These are phyloP conservation scores for Talaromyces pinophilus DNA, from an alignment of 2,329 filamentous ascomycete species.

Conservation along the genomic window DNA sequence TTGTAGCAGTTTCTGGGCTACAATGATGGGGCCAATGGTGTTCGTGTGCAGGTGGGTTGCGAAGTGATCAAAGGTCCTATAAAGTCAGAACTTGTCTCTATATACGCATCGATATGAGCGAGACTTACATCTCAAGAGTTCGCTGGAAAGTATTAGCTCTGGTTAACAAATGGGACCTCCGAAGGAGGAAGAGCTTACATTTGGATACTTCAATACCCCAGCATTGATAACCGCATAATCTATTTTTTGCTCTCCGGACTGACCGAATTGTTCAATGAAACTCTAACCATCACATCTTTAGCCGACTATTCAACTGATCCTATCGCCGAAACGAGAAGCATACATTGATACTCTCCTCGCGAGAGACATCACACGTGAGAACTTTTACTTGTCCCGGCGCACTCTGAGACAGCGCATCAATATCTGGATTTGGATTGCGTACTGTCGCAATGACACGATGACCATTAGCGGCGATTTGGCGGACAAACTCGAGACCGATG, in stretches of 20 bases:
- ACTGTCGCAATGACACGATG: constrained; percentile 56
- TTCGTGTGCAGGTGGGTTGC: constrained; percentile 59
- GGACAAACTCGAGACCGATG: constrained; percentile 13
- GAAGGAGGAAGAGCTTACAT: constrained; percentile 46
- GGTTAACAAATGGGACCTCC: too few species aligned
- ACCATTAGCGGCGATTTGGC: constrained; percentile 50
- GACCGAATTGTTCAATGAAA: constrained; percentile 33
- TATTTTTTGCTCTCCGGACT: constrained; percentile 43
- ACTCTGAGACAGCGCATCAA: constrained; percentile 28
- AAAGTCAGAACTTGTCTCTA: constrained; percentile 48
- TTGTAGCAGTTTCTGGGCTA: constrained; percentile 55
- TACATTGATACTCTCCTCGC: constrained; percentile 54
- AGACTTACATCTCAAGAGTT: constrained; percentile 17
- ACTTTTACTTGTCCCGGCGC: constrained; percentile 45
- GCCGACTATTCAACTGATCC: neutral
- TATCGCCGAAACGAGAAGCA: constrained; percentile 27
- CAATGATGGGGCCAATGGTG: constrained; percentile 60
- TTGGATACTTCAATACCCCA: constrained; percentile 58
- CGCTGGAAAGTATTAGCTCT: neutral
- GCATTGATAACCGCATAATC: constrained; percentile 61
- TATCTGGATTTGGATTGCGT: constrained; percentile 47
- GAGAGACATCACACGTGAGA: constrained; percentile 53
- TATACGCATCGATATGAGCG: constrained; percentile 30
- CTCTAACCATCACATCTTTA: neutral
- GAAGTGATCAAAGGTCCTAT: constrained; percentile 56